These are phyloP conservation scores for Globisporangium emineosum DNA, from an alignment of 352 stramenopile genomes.

Conservation along the genomic window DNA sequence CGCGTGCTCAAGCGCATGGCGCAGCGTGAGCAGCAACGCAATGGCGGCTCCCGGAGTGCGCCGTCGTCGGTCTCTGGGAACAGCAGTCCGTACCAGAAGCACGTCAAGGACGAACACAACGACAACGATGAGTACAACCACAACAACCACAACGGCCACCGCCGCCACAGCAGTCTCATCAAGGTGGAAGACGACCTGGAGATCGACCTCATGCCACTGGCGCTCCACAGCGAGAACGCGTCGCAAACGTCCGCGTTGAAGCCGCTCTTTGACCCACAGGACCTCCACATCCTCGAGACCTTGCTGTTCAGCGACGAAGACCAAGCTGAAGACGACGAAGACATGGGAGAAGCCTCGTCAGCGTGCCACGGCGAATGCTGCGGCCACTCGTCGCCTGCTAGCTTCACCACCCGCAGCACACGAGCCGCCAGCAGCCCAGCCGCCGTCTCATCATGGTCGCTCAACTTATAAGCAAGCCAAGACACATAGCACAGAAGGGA, in stretches of 20 bases:
- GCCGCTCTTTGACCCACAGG: conserved; percentile 38
- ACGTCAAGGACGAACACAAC: conserved; percentile 8
- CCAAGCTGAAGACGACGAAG: conserved; percentile 24
- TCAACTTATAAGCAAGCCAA: conserved; percentile 2
- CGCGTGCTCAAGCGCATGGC: conserved; percentile 52
- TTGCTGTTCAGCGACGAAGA: conserved; percentile 60
- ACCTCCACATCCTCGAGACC: conserved; percentile 50
- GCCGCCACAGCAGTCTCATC: conserved; percentile 3
- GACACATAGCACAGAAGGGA: neutral
- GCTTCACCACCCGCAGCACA: neutral
- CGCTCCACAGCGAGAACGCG: conserved; percentile 25
- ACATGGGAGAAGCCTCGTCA: neutral
- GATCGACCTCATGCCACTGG: conserved; percentile 24
- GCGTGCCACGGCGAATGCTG: conserved; percentile 1
- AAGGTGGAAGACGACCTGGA: conserved; percentile 19
- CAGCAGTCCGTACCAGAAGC: conserved; percentile 20
- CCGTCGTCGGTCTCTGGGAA: conserved; percentile 20
- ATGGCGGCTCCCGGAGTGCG: conserved; percentile 10
- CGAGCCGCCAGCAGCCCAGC: conserved; percentile 3
- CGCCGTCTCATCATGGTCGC: neutral
- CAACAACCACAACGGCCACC: neutral
- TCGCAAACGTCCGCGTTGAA: conserved; percentile 7
- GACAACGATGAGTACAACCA: conserved; percentile 3
- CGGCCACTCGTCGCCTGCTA: conserved; percentile 5
- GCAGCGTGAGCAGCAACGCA: conserved; percentile 39